A percentile compares a stretch with the other conserved stretches of the same genome.
These are phyloP conservation scores for Nitzschia inconspicua DNA, from an alignment of 108 stramenopile genomes.

Conservation along the genomic window DNA sequence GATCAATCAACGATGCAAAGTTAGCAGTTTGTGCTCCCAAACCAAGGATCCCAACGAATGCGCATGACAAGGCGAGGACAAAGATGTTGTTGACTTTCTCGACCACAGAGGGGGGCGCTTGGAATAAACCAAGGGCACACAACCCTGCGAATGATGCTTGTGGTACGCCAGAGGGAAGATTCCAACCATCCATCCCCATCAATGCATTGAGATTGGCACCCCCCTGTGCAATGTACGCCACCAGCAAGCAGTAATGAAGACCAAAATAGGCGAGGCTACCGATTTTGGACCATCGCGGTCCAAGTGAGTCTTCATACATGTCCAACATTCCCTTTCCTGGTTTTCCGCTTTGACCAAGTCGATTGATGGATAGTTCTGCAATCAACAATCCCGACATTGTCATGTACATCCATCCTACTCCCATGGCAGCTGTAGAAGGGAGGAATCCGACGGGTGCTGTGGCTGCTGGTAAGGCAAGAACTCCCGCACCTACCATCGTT, in stretches of 20 bases:
- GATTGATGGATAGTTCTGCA: slow-evolving; percentile 80
- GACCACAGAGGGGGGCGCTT: slow-evolving; percentile 22
- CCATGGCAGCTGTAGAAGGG: slow-evolving; percentile 59
- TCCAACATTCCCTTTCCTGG: slow-evolving; percentile 62
- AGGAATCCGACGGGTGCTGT: slow-evolving; percentile 70
- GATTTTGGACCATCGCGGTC: slow-evolving; percentile 30
- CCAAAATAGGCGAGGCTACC: slow-evolving; percentile 77
- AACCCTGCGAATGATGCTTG: slow-evolving; percentile 48
- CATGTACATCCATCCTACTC: slow-evolving; percentile 82
- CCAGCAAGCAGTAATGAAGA: slow-evolving; percentile 81
- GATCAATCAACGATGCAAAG: slow-evolving; percentile 36
- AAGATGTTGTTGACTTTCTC: slow-evolving; percentile 61
- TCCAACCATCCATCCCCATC: slow-evolving; percentile 16
- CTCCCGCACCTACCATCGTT: slow-evolving; percentile 73
- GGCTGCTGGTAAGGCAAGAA: slow-evolving; percentile 75
- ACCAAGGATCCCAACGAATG: slow-evolving; percentile 51
- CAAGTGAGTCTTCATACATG: slow-evolving; percentile 47
- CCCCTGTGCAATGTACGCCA: slow-evolving; percentile 85
- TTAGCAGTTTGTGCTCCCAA: slow-evolving; percentile 59
- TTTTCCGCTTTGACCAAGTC: slow-evolving; percentile 55
- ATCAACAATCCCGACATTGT: slow-evolving; percentile 79
- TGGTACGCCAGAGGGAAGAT: slow-evolving; percentile 17
- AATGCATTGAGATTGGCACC: slow-evolving; percentile 48
- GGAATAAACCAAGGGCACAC: slow-evolving; percentile 28
- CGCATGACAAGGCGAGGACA: slow-evolving; percentile 45